Evolutionary conservation across 345 rosid genomes (phyloP), one percentile per base, ranked within the genome.

Genomic region (Dipteronia dyeriana): DNA sequence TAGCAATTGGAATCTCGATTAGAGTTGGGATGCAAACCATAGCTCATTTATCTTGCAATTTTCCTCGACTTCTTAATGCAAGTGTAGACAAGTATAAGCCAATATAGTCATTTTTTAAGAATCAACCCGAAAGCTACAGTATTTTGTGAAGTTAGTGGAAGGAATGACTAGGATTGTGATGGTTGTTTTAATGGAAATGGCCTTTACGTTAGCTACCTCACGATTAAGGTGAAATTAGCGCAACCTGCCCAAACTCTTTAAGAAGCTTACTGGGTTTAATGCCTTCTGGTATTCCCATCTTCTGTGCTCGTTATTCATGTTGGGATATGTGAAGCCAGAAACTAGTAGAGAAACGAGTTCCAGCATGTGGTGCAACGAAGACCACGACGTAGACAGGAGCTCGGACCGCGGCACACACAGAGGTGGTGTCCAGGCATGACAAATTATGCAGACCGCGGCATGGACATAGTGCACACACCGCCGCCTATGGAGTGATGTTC

Each of bases 251-350:
- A 84, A 82, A 9, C 84, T 85, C 45, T 79, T 91, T 67, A 85
- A 85, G 86, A 89, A 86, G 64, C 86, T 91, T 63, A 88, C 94
- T 1, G 45, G 45, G 9, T 41, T 41, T 9, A 41, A 41, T 41
- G 45, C 45, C 45, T 41, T 41, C 9, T 90, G 96, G 96, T 91
- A 91, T 76, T 88, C 94, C 59, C 94, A 91, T 76, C 96, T 90
- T 56, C 79, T 92, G 71, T 92, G 74, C 92, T 92, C 54, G 41
- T 92, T 76, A 88, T 86, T 4, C n/a, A n/a, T n/a, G n/a, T n/a
- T n/a, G n/a, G n/a, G n/a, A n/a, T n/a, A n/a, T n/a, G n/a, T n/a
- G n/a, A n/a, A n/a, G n/a, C n/a, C n/a, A n/a, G n/a, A n/a, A n/a
- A n/a, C n/a, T n/a, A n/a, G n/a, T n/a, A n/a, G n/a, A n/a, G n/a